Evolutionary conservation across 768 basidiomycete species (phyloP).

Genomic region (Galerina sulciceps): DNA sequence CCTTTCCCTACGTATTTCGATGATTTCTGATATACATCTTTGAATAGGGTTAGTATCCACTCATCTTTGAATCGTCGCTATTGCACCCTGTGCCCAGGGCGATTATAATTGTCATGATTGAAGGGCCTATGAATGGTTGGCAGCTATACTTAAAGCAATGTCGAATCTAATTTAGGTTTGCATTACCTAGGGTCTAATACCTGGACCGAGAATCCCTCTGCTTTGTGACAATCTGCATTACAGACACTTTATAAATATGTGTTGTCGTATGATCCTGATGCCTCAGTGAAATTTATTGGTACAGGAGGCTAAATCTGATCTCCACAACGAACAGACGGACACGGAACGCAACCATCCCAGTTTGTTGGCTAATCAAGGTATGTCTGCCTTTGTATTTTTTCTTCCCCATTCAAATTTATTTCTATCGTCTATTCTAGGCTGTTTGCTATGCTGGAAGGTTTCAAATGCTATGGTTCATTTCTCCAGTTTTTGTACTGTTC

Average conservation of each 20-base stretch:
- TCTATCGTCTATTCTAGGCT: slow-evolving; percentile 28
- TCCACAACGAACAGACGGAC: slow-evolving; percentile 20
- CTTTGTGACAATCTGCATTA: too few species aligned
- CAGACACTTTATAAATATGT: background rate
- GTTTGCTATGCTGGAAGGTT: slow-evolving; percentile 35
- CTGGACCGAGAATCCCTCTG: too few species aligned
- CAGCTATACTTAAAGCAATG: too few species aligned
- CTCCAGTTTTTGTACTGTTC: slow-evolving; percentile 37
- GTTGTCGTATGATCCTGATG: slow-evolving; percentile 30
- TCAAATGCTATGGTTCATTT: slow-evolving; percentile 36
- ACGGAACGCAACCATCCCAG: slow-evolving; percentile 36
- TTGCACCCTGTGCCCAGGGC: too few species aligned
- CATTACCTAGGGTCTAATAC: too few species aligned
- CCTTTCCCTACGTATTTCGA: too few species aligned
- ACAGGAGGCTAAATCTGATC: slow-evolving; percentile 29
- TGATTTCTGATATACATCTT: too few species aligned
- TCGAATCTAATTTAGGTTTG: too few species aligned
- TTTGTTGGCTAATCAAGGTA: slow-evolving; percentile 47
- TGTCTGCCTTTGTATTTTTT: background rate
- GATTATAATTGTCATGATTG: too few species aligned
- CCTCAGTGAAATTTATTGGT: slow-evolving; percentile 35
- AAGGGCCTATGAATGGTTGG: too few species aligned
- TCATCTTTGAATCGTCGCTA: too few species aligned
- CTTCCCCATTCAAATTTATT: background rate
- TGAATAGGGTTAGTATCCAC: too few species aligned